Evolutionary conservation across 1,284 basidiomycete genomes (phyloP), one percentile per base, ranked within the genome.

Genomic region (Heterobasidion parviporum): DNA sequence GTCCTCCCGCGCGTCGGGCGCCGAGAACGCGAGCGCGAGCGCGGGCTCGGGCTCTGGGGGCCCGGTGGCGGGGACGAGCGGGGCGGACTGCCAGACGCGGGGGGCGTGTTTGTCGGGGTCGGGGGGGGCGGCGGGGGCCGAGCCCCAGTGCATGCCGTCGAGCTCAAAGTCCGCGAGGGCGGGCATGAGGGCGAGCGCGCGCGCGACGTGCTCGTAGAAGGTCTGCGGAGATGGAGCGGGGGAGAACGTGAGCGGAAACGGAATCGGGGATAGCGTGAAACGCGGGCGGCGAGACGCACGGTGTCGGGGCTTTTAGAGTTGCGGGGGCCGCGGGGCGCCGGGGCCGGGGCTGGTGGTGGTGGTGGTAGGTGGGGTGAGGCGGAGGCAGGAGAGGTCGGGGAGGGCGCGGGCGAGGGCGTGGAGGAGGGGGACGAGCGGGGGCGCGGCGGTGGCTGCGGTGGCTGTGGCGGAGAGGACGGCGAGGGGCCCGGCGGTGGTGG

Each of bases 101-200:
- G 65, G 72, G 47, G 62, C 59, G 7, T 62, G 61, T 12, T 57
- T 48, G 15, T 72, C 70, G 55, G 73, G 15, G 12, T 12, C 47
- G 15, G 68, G 38, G 64, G 59, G 60, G 73, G 73, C 50, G 67
- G 72, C 16, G 71, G 70, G 4, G 20, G 20, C 15, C 3, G 77
- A 77, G 36, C 70, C 74, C 85, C 86, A 89, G 60, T 85, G 83
- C 70, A 88, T 80, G 38, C 87, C 86, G 48, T 77, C 84, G 38
- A 89, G 76, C 64, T 89, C 86, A 64, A 89, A 87, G 46, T 77
- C 77, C 57, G 75, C 69, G 33, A 89, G 74, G 53, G 76, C 68
- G 18, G 78, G 72, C 58, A 89, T 75, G 3, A 74, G 74, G n/a
- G 75, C 72, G 59, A 89, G 74, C 10, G 73, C 73, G 38, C 70